A percentile compares a stretch with the other conserved stretches of the same genome.
phyloP scores from a whole-genome alignment of 2,329 filamentous ascomycete genomes.

The Didymella arachidicola region DNA sequence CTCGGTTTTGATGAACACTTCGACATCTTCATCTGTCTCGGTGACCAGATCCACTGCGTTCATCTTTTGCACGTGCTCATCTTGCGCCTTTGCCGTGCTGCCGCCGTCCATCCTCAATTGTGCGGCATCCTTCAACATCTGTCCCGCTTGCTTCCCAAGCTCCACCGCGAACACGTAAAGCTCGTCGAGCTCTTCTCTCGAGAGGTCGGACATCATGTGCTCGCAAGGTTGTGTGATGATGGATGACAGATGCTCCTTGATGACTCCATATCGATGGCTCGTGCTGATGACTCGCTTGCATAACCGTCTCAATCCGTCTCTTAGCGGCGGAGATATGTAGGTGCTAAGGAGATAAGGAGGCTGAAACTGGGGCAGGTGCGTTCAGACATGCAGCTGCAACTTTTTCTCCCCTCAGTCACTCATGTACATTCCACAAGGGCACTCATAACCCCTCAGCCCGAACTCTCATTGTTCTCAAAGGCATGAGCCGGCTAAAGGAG shows the following conservation, averaged over 20 bases:
- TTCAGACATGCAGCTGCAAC: not conserved
- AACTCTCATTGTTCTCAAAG: not conserved
- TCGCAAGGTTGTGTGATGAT: not conserved
- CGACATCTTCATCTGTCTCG: slow-evolving; percentile 77
- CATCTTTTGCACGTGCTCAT: slow-evolving; percentile 70
- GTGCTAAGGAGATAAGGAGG: slow-evolving; percentile 13
- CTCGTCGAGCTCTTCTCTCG: slow-evolving; percentile 62
- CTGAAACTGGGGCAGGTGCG: not conserved
- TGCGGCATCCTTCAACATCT: slow-evolving; percentile 71
- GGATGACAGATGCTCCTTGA: slow-evolving; percentile 5
- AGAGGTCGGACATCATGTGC: slow-evolving; percentile 36
- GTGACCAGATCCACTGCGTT: slow-evolving; percentile 81
- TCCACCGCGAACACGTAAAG: slow-evolving; percentile 76
- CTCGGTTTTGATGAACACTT: slow-evolving; percentile 70
- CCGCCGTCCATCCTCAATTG: slow-evolving; percentile 60
- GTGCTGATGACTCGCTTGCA: slow-evolving; percentile 18
- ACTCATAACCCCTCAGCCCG: not conserved
- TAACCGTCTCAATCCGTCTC: slow-evolving; percentile 17
- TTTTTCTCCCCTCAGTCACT: not conserved
- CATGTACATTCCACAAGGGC: not conserved
- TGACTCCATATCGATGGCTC: slow-evolving; percentile 11
- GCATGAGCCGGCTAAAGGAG: slow-evolving; percentile 6
- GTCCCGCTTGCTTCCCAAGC: slow-evolving; percentile 73
- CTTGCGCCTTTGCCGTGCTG: slow-evolving; percentile 30
- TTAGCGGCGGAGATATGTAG: slow-evolving; percentile 20